Conservation (phyloP, 2,329 filamentous ascomycete species). For the Cytospora paraplurivora region DNA sequence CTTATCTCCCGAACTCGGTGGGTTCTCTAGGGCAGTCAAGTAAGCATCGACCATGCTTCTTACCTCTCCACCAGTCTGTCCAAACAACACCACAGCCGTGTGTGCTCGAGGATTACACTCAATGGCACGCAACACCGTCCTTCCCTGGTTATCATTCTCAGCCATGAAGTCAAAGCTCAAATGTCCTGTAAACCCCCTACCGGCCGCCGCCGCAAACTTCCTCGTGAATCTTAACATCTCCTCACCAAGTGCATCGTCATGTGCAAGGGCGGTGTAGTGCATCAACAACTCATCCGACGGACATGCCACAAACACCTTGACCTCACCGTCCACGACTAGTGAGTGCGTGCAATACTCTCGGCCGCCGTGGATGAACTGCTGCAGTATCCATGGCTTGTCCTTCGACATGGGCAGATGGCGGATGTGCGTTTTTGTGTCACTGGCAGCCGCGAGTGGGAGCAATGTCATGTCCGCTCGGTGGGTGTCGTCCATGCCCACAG, state of each 20-base stretch:
- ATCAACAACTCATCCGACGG: constrained; percentile 63
- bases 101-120: constrained; percentile 73
- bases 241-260: constrained; percentile 53
- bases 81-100: constrained; percentile 66
- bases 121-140: constrained; percentile 61
- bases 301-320: constrained; percentile 69
- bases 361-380: constrained; percentile 64
- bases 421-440: constrained; percentile 58
- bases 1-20: constrained; percentile 11
- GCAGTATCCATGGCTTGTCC: constrained; percentile 64
- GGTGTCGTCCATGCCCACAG: constrained; percentile 62
- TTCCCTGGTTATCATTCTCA: constrained; percentile 43
- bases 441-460: constrained; percentile 56
- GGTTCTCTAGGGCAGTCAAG: constrained; percentile 46
- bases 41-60: constrained; percentile 55
- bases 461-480: constrained; percentile 64
- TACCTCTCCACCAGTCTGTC: constrained; percentile 42
- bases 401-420: constrained; percentile 56
- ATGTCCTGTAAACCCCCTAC: constrained; percentile 62
- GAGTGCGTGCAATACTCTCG: constrained; percentile 73
- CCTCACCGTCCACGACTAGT: constrained; percentile 64
- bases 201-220: constrained; percentile 51
- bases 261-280: constrained; percentile 64
- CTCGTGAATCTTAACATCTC: constrained; percentile 68
- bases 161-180: constrained; percentile 73